phyloP scores from a whole-genome alignment of 208 protist species.

The Trypanosoma cruzi region DNA sequence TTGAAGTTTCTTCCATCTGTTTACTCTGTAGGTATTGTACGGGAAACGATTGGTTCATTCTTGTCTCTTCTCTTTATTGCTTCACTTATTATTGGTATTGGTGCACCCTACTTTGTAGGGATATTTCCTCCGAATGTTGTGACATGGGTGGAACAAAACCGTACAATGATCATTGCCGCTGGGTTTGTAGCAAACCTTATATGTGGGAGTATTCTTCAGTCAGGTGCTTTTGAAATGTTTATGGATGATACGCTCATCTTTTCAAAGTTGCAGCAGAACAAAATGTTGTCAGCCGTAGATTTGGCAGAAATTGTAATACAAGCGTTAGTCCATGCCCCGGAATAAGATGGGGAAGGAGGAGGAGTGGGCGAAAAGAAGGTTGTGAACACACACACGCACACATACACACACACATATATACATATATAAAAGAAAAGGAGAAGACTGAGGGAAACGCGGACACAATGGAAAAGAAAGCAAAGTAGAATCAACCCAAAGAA shows the following conservation, averaged over 20 bases:
- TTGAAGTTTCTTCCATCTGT: slow-evolving; percentile 42
- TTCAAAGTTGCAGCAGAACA: slow-evolving; percentile 60
- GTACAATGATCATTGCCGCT: slow-evolving; percentile 43
- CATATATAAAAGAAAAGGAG: background rate
- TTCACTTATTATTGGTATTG: slow-evolving; percentile 39
- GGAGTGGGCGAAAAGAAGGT: background rate
- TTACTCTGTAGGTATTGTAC: slow-evolving; percentile 49
- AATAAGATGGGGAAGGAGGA: background rate
- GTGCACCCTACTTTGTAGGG: slow-evolving; percentile 32
- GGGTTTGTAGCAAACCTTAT: slow-evolving; percentile 69
- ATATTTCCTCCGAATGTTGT: slow-evolving; percentile 39
- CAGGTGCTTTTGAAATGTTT: slow-evolving; percentile 75
- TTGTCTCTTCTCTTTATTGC: slow-evolving; percentile 41
- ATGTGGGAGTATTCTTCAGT: slow-evolving; percentile 40
- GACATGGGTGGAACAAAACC: slow-evolving; percentile 38
- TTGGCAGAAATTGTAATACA: slow-evolving; percentile 31
- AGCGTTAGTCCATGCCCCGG: background rate
- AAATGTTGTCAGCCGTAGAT: slow-evolving; percentile 29
- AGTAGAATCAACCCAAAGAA: no score
- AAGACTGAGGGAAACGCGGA: background rate
- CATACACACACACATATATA: background rate
- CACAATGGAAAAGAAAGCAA: no score
- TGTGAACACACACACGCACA: no score
- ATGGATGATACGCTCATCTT: slow-evolving; percentile 63
- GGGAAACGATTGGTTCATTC: slow-evolving; percentile 32